Base-by-base conservation (phyloP, 805 yeast species). In the Wickerhamomyces subpelliculosus region DNA sequence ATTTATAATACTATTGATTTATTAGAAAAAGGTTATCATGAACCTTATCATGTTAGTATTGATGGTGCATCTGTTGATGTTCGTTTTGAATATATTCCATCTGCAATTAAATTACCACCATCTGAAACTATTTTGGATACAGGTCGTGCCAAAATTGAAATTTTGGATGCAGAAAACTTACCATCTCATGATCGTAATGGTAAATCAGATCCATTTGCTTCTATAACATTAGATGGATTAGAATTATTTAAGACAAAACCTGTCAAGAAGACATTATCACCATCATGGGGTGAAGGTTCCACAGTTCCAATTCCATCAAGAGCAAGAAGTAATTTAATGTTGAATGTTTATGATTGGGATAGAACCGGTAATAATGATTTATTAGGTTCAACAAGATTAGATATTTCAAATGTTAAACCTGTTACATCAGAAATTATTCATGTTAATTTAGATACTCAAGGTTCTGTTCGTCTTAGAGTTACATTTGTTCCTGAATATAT, bases 261-360 rank as follows among this genome's bases (percentile, higher is more conserved):
- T 39, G 65, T 77, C 42, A 80, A 81, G 61, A 83, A 76, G 55
- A 75, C 84, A 0, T 64, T 84, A 47, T 67, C 75, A 39, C 95
- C 95, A 14, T 70, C 68, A 10, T 88, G 93, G 89, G 80, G 85
- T 55, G 93, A 85, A 49, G 58, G 64, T 8, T 64, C 74, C 19
- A 68, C 67, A 4, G 59, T 86, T 47, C 79, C 84, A 4, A 58
- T 84, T 41, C 68, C 73, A 27, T 81, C 93, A 0, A 74, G 86
- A 57, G 62, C 78, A 2, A 71, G 83, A 53, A 64, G 73, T 20
- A 49, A 62, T 14, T 55, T 82, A 22, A 44, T 58, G 25, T 47
- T 80, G 19, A 71, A 70, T 32, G 75, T 80, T 14, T 73, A 62
- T 51, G 93, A 84, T 58, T 84, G 90, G 90, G 93, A 84, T 60